Evolutionary conservation across 2,329 filamentous ascomycete species (phyloP).

Genomic region (Trichoderma endophyticum): DNA sequence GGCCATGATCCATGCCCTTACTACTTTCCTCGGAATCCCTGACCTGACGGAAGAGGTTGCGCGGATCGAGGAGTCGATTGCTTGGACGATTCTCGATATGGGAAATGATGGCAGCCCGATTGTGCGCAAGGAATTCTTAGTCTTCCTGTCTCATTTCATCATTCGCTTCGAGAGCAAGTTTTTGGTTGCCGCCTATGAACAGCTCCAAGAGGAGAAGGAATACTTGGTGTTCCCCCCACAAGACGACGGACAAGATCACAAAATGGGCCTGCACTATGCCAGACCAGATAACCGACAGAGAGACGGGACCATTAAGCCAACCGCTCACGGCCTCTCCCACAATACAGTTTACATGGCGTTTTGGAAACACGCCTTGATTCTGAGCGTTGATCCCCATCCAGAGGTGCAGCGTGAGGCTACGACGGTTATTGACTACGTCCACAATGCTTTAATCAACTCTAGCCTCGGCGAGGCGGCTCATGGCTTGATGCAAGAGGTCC

Average conservation of each 20-base stretch:
- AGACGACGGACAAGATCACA: conserved; percentile 56
- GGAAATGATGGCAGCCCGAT: conserved; percentile 90
- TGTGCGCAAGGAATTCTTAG: conserved; percentile 87
- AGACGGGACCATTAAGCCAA: conserved; percentile 56
- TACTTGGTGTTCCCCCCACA: conserved; percentile 56
- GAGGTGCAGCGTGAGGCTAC: conserved; percentile 85
- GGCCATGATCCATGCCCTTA: conserved; percentile 89
- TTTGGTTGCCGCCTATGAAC: conserved; percentile 85
- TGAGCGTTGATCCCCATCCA: conserved; percentile 91
- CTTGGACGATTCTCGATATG: conserved; percentile 86
- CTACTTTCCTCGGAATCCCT: conserved; percentile 88
- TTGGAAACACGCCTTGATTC: conserved; percentile 88
- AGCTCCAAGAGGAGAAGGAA: conserved; percentile 78
- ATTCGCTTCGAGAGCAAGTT: conserved; percentile 90
- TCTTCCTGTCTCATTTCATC: conserved; percentile 91
- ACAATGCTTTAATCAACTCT: conserved; percentile 74
- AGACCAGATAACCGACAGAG: conserved; percentile 53
- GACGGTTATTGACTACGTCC: conserved; percentile 81
- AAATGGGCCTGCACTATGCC: conserved; percentile 61
- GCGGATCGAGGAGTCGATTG: conserved; percentile 85
- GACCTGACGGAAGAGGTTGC: conserved; percentile 89
- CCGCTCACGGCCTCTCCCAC: conserved; percentile 63
- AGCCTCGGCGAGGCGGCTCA: conserved; percentile 69
- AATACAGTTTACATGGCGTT: conserved; percentile 91
- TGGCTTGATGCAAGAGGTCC: conserved; percentile 70